Percentiles rank a stretch among this genome's conserved stretches.
Conservation (phyloP, 257 asterid species). For the Solanum paucissectum region DNA sequence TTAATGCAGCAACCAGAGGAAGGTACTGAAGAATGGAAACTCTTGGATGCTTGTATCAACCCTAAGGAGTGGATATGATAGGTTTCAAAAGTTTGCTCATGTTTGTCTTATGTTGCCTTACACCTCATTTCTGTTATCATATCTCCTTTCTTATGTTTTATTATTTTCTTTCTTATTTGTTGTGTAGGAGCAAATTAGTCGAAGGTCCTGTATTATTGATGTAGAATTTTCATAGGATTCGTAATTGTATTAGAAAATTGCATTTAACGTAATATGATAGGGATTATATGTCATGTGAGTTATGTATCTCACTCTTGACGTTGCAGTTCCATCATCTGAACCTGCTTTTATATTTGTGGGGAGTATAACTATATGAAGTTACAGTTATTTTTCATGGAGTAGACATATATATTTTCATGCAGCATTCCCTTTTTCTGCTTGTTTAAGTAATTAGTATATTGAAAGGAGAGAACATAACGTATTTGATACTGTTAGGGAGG, state of each 20-base stretch:
- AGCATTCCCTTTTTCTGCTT: not conserved
- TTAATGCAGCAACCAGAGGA: slow-evolving; percentile 79
- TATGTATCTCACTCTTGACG: not conserved
- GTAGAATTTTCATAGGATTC: not conserved
- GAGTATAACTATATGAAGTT: not conserved
- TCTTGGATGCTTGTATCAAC: slow-evolving; percentile 88
- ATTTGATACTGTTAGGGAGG: too few relatives aligned
- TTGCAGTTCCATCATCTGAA: not conserved
- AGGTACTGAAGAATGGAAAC: slow-evolving; percentile 92
- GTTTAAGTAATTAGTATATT: not conserved
- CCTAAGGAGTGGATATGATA: slow-evolving; percentile 80
- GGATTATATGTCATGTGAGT: not conserved
- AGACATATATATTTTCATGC: too few relatives aligned
- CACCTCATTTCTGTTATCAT: not conserved
- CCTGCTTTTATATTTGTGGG: not conserved
- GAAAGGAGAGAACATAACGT: too few relatives aligned
- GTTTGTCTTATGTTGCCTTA: too few relatives aligned
- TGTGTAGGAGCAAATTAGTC: too few relatives aligned
- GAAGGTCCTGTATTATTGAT: not conserved
- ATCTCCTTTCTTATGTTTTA: not conserved
- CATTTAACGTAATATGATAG: not conserved
- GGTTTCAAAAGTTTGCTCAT: not conserved
- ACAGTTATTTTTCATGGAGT: not conserved
- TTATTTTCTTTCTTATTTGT: not conserved
- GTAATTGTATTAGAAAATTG: not conserved